Evolutionary conservation across 495 filamentous ascomycete genomes (phyloP).

Genomic region (Xanthoparmelia taractica): DNA sequence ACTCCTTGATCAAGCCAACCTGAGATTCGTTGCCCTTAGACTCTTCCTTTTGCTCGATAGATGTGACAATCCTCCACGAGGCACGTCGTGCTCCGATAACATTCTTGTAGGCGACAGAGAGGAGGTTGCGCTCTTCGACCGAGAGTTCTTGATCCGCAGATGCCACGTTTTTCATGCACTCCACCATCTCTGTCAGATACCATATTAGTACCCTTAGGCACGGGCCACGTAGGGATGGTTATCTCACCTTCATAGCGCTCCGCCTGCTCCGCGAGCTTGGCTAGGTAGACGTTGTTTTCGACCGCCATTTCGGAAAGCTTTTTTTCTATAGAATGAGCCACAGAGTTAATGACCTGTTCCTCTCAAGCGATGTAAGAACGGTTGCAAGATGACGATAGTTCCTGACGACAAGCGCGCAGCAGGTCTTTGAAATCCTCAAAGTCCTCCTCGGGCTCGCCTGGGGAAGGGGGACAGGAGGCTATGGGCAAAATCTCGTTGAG

Average conservation of each 20-base stretch:
- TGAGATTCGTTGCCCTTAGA: slow-evolving; percentile 96
- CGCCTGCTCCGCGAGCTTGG: slow-evolving; percentile 99
- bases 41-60: slow-evolving; percentile 99
- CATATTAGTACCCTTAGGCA: neutral
- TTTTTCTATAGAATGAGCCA: neutral
- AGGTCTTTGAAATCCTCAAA: neutral
- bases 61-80: slow-evolving; percentile 99
- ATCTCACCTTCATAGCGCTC: slow-evolving; percentile 98
- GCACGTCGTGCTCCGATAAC: slow-evolving; percentile 98
- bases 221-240: neutral
- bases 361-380: neutral
- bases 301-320: slow-evolving; percentile 62
- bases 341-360: neutral
- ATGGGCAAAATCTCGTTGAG: neutral
- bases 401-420: neutral
- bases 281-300: slow-evolving; percentile 98
- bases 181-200: slow-evolving; percentile 80
- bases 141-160: slow-evolving; percentile 95
- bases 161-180: slow-evolving; percentile 99
- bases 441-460: neutral
- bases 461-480: neutral
- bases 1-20: slow-evolving; percentile 94
- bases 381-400: neutral
- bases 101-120: slow-evolving; percentile 99
- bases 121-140: slow-evolving; percentile 97